Base-by-base conservation (phyloP, 768 basidiomycete species). In the Naganishia vaughanmartiniae region DNA sequence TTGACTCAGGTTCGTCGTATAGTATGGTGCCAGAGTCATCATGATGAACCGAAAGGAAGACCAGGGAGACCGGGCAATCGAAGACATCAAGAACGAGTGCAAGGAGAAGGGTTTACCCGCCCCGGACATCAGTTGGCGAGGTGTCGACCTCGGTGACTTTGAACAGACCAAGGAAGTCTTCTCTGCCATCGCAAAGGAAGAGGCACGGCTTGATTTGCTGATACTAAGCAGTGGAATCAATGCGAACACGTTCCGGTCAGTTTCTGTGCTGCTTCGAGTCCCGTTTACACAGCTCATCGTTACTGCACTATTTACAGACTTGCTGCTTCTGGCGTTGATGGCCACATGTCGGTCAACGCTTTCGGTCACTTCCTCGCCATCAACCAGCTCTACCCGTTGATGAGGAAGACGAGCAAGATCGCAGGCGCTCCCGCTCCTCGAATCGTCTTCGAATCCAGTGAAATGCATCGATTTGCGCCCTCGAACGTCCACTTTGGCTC, bases 301-400 rank as follows among this genome's bases (percentile, higher is more conserved):
- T 42, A 6, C 11, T 28, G 46, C 48, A 14, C n/a, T 26, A 1
- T 51, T 6, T 30, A 15, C 30, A 63, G 60, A 36, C 36, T 26
- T 28, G 60, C 21, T 4, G 60, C 65, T 15, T 76, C 77, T 34
- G 76, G 76, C 3, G 70, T 77, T 31, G 78, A 79, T 57, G 67
- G 76, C 30, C 78, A 77, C 71, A 75, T 77, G 54, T 63, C 54
- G 15, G 48, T 69, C 30, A 71, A 71, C 65, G 60, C 81, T 60
- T 79, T 84, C 56, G 82, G 81, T 0, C 82, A 84, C 74, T 83
- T 82, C 80, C 79, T 82, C 72, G 79, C 82, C 72, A 79, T 83
- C 77, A 84, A 84, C 76, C 83, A 79, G 30, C 77, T 84, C 68
- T 81, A 83, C 53, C 83, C 83, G 0, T 78, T 83, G 31, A 70